A percentile compares a stretch with the other conserved stretches of the same genome.
Conservation (phyloP, 495 filamentous ascomycete genomes). For the Trichoderma gamsii region DNA sequence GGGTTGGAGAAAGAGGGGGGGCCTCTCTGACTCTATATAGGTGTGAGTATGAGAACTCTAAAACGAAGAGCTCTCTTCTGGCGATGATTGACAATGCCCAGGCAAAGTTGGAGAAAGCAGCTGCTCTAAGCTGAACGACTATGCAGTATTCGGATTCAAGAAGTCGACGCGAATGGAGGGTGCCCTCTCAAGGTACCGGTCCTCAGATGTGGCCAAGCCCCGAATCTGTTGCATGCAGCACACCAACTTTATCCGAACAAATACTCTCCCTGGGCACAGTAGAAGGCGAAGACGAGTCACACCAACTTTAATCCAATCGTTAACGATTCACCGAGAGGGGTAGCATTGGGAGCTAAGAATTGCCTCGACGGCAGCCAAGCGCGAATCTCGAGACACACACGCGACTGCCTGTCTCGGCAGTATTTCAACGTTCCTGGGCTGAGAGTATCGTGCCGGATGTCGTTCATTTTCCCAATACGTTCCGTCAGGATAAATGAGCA, state of each 20-base stretch:
- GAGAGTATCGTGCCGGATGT: not conserved
- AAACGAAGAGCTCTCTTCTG: not conserved
- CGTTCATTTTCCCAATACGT: not conserved
- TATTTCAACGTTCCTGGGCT: not conserved
- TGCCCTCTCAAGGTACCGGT: not conserved
- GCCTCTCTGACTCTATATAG: not conserved
- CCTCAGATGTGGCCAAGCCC: not conserved
- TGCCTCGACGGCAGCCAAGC: slow-evolving; percentile 7
- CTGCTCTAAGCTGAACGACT: slow-evolving; percentile 2
- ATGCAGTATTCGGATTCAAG: slow-evolving; percentile 5
- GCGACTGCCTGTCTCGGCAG: not conserved
- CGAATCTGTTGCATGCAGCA: not conserved
- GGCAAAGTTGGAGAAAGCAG: not conserved
- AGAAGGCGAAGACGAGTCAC: slow-evolving; percentile 1
- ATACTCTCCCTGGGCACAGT: not conserved
- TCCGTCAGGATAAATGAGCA: not conserved
- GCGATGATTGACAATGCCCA: not conserved
- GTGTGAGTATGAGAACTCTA: slow-evolving; percentile 10
- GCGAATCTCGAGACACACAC: not conserved
- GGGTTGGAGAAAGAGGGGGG: not conserved
- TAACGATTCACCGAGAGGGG: slow-evolving; percentile 7
- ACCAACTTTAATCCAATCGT: not conserved
- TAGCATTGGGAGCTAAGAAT: slow-evolving; percentile 7
- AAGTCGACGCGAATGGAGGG: slow-evolving; percentile 6
- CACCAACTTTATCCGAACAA: slow-evolving; percentile 4